Evolutionary conservation across 257 asterid species (phyloP), one percentile per base, ranked within the genome.

Genomic region (Lavandula angustifolia): DNA sequence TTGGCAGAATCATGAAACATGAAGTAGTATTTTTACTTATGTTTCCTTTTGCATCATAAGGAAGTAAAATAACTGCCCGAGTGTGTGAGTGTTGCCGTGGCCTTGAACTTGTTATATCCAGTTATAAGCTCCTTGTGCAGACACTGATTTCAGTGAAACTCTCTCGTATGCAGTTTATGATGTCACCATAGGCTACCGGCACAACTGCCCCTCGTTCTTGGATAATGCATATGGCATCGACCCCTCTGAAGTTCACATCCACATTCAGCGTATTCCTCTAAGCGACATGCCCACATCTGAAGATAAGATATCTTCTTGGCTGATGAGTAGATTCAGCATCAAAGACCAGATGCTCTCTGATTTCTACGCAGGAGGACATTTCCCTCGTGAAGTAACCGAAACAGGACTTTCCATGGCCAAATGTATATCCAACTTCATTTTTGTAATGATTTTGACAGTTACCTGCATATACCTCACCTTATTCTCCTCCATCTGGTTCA

Each of bases 241-340:
- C 71, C 98, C 98, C 3, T 78, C 96, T 0, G 98, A 91, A 78
- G 95, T 91, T 65, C 98, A 91, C 75, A 83, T 88, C 67, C 91
- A 88, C 32, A 43, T 88, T 41, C 81, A 79, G 3, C 86, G 96
- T 18, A 50, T 91, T 55, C 32, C 87, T 64, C 51, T 83, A 2
- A 37, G 13, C 1, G 86, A 84, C 50, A 73, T 91, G 40, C 98
- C 96, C 44, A 50, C 66, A 52, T 78, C 91, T 9, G 94, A 88
- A 68, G 73, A 70, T 12, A 70, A 80, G 70, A 68, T 78, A 54
- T 69, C 81, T 29, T 77, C 82, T 3, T 91, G 98, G 98, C 76
- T 91, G 80, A 78, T 80, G 81, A 76, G 77, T 16, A 79, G 88
- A 54, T 91, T 91, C 81, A 69, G 44, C 53, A 77, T 60, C 60